Conservation (phyloP, 2,329 filamentous ascomycete genomes). For the Parastagonospora avenae region DNA sequence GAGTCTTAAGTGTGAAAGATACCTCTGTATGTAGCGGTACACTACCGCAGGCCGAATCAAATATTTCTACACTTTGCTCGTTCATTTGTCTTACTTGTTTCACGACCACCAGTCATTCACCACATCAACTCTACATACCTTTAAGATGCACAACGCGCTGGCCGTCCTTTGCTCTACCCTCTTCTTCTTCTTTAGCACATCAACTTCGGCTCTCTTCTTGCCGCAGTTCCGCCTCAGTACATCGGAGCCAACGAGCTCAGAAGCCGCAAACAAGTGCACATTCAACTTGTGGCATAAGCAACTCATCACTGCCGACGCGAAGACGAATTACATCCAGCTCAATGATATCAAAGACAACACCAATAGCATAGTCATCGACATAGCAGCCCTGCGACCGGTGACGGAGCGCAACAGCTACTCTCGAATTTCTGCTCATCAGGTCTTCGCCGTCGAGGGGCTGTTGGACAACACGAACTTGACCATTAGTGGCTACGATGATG, state of each 20-base stretch:
- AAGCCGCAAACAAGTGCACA: constrained; percentile 15
- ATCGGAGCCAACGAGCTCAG: background rate
- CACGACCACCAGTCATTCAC: background rate
- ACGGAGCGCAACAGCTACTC: constrained; percentile 16
- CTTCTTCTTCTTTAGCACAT: constrained; percentile 2
- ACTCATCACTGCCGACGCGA: background rate
- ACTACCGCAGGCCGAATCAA: background rate
- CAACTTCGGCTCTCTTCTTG: background rate
- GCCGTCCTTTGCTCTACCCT: constrained; percentile 5
- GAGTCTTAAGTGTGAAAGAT: background rate
- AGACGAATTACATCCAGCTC: constrained; percentile 20
- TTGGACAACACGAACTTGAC: constrained; percentile 12
- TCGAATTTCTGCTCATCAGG: constrained; percentile 5
- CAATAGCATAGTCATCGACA: constrained; percentile 16
- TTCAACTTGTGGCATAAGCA: constrained; percentile 25
- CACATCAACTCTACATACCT: background rate
- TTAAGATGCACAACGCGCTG: constrained; percentile 15
- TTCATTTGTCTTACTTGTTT: background rate
- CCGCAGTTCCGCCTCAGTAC: constrained; percentile 1
- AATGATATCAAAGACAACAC: constrained; percentile 15
- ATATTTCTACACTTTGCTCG: background rate
- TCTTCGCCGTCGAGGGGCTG: constrained; percentile 16
- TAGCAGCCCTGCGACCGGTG: constrained; percentile 13
- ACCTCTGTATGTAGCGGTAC: background rate
- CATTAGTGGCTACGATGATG: constrained; percentile 4